Base-by-base conservation (phyloP, 2,329 filamentous ascomycete species). In the Pseudogymnoascus sp. region DNA sequence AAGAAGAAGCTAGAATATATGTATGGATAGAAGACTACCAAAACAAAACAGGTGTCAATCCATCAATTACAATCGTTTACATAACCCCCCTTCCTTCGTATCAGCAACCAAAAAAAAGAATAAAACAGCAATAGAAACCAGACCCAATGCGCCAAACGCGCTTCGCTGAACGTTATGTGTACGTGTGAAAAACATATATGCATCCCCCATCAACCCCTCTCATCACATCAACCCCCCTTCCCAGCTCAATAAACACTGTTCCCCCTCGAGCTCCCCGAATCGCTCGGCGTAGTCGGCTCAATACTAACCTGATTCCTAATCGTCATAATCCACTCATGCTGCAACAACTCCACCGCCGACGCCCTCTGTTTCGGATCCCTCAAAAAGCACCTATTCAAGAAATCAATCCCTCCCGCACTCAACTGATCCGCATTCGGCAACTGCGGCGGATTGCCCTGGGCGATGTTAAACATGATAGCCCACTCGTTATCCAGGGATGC, bases 391-490 rank as follows among this genome's bases (percentile, higher is more conserved):
- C 84, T 86, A 70, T 85, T 85, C 68, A 99, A 76, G 72, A 99
- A 97, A 73, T 97, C 92, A 67, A 97, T 87, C 21, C 95, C 95
- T 63, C 85, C 77, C 0, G 88, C 84, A 71, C 90, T 95, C 67
- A 99, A 84, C 76, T 97, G 93, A 61, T 97, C 93, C 0, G 80
- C 74, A 0, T 85, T 82, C 1, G 95, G 95, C 63, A 97, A 81
- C 73, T 91, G 89, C 5, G 95, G 95, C 59, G 92, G 90, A 70
- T 97, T 96, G 50, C 95, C 95, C 74, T 96, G 93, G 1, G 95
- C 95, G 72, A 99, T 99, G 79, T 97, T 97, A 82, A 97, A 99
- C 95, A 99, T 99, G 78, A 99, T 97, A 44, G 95, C 95, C 92
- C 93, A 99, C 76, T 99, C 95, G 73, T 99, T 99, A 78, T 99